phyloP scores from a whole-genome alignment of 352 stramenopile genomes.

The Pythium plurisporium region DNA sequence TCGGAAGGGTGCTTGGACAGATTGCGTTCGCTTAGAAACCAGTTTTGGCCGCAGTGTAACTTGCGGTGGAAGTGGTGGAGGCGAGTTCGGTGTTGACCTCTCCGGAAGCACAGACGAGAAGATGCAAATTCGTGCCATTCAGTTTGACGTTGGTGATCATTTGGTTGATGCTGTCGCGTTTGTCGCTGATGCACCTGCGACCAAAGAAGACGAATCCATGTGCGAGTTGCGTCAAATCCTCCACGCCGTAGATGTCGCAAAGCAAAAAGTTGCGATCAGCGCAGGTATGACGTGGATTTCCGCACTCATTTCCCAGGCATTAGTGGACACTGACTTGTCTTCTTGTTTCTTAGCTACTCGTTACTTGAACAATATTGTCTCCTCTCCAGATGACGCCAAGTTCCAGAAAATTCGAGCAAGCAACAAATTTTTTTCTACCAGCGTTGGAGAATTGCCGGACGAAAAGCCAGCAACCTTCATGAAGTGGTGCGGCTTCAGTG shows the following conservation, averaged over 20 bases:
- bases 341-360: conserved; percentile 29
- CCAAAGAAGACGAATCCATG: background rate
- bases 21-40: conserved; percentile 54
- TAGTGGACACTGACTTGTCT: background rate
- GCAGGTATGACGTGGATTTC: conserved; percentile 4
- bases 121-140: conserved; percentile 55
- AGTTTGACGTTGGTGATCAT: conserved; percentile 63
- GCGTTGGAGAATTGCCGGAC: conserved; percentile 26
- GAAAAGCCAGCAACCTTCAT: conserved; percentile 20
- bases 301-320: background rate
- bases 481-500: conserved; percentile 57
- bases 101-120: conserved; percentile 5
- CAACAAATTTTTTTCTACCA: conserved; percentile 70
- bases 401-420: conserved; percentile 67
- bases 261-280: background rate
- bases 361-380: conserved; percentile 67
- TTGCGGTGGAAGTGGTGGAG: conserved; percentile 59
- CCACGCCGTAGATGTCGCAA: background rate
- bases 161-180: conserved; percentile 55
- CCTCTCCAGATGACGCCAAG: conserved; percentile 46
- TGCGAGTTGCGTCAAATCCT: conserved; percentile 3
- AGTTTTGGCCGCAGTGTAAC: conserved; percentile 55
- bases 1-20: conserved; percentile 72
- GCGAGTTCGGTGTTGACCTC: conserved; percentile 38
- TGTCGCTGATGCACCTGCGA: conserved; percentile 19